These are phyloP conservation scores for Neopestalotiopsis sp. DNA, from an alignment of 2,329 filamentous ascomycete species.

Conservation along the genomic window DNA sequence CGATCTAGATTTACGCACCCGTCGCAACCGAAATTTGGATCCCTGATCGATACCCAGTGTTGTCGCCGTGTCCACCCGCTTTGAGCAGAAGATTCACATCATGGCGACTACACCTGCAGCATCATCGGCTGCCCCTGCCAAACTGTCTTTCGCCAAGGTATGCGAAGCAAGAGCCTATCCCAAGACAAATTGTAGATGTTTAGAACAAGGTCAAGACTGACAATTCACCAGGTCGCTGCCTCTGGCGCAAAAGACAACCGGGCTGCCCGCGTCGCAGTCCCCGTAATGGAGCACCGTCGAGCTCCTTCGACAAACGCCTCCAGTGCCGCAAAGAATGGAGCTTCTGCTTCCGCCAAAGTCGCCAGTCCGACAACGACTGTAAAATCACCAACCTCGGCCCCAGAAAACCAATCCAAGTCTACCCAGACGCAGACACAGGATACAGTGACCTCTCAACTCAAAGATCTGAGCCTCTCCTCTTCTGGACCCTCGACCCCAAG, in stretches of 20 bases:
- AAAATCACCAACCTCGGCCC: slow-evolving; percentile 24
- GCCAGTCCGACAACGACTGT: slow-evolving; percentile 24
- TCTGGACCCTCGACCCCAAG: slow-evolving; percentile 41
- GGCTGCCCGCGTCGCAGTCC: slow-evolving; percentile 37
- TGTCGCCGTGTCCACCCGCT: neutral
- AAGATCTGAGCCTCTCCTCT: slow-evolving; percentile 28
- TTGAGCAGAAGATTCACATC: slow-evolving; percentile 5
- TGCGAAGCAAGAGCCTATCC: slow-evolving; percentile 6
- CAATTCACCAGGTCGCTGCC: slow-evolving; percentile 34
- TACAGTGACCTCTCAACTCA: slow-evolving; percentile 28
- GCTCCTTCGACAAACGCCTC: slow-evolving; percentile 25
- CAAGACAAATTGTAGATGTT: neutral
- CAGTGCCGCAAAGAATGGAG: slow-evolving; percentile 26
- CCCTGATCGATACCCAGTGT: neutral
- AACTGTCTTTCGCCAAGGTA: slow-evolving; percentile 41
- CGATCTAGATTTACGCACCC: neutral
- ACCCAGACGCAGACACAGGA: slow-evolving; percentile 25
- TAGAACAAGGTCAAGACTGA: neutral
- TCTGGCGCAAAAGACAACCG: slow-evolving; percentile 37
- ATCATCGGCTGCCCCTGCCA: slow-evolving; percentile 34
- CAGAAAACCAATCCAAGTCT: slow-evolving; percentile 17
- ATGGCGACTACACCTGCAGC: slow-evolving; percentile 36
- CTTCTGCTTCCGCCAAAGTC: slow-evolving; percentile 24
- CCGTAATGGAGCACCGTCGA: slow-evolving; percentile 34
- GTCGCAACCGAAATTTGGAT: slow-evolving; percentile 12